Evolutionary conservation across 306 rosid genomes (phyloP).

Genomic region (Quercus parvula): DNA sequence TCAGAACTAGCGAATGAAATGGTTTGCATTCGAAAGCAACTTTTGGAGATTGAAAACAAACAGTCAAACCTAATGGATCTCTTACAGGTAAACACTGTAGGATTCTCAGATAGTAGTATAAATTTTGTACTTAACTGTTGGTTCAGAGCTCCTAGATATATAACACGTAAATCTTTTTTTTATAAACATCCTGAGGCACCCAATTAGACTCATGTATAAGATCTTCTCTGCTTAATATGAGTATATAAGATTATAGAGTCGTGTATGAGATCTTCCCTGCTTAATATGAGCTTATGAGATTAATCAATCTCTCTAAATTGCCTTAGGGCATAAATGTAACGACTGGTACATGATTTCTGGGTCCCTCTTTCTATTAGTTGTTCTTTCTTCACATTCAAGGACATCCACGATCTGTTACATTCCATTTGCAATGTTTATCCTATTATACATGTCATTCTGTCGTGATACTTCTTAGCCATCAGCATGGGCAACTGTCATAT

Average conservation of each 20-base stretch:
- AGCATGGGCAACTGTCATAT: neutral
- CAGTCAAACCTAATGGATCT: slow-evolving; percentile 68
- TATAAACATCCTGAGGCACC: neutral
- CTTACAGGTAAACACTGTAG: slow-evolving; percentile 50
- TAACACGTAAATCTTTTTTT: neutral
- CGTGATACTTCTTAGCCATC: neutral
- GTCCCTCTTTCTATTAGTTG: neutral
- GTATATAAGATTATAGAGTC: neutral
- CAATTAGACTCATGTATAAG: neutral
- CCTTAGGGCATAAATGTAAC: neutral
- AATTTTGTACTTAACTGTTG: neutral
- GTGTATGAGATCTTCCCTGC: neutral
- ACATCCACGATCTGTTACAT: neutral
- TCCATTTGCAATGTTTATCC: neutral
- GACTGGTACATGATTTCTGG: neutral
- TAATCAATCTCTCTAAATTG: neutral
- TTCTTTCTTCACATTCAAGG: neutral
- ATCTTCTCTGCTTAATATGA: neutral
- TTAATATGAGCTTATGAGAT: neutral
- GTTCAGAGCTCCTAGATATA: neutral
- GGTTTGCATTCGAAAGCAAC: slow-evolving; percentile 65
- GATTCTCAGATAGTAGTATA: neutral
- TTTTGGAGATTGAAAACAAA: slow-evolving; percentile 68
- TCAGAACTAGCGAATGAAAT: slow-evolving; percentile 59
- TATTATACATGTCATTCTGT: neutral